Base-by-base conservation (phyloP, 2,329 filamentous ascomycete genomes). In the Hypoxylon sp. region DNA sequence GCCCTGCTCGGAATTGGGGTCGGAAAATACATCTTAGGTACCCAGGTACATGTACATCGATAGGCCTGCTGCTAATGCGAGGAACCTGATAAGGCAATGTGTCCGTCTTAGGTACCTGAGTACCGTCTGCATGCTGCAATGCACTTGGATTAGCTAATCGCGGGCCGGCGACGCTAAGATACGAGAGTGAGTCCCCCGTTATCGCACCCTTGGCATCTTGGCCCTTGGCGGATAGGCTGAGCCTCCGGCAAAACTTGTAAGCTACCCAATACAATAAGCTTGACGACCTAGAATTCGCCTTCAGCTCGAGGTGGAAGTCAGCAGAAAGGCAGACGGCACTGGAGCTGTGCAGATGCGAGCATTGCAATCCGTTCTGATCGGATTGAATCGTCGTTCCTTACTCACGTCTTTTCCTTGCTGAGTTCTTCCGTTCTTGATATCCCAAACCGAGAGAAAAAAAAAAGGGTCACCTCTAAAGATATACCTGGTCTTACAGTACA, bases 91-190 rank as follows among this genome's bases (percentile, higher is more conserved):
- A 18, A 35, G 31, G 31, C 31, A 35, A 35, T 35, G 24, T 49
- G 31, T 43, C n/a, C n/a, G n/a, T n/a, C n/a, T n/a, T n/a, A n/a
- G n/a, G n/a, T n/a, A n/a, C n/a, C n/a, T n/a, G n/a, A n/a, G n/a
- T n/a, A n/a, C n/a, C n/a, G n/a, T n/a, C n/a, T n/a, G n/a, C n/a
- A n/a, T n/a, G n/a, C n/a, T n/a, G n/a, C n/a, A n/a, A n/a, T n/a
- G n/a, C n/a, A 41, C 20, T 48, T 26, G 45, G 57, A 55, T 60
- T 60, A 51, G 57, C 41, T 60, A 46, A 52, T 48, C 20, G 38
- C 26, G n/a, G n/a, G n/a, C n/a, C n/a, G n/a, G n/a, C n/a, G 55
- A 56, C 51, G 48, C 59, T 59, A 62, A 62, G 59, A 62, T 62
- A 62, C 48, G 33, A 31, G 20, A n/a, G n/a, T n/a, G n/a, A n/a